phyloP scores from a whole-genome alignment of 2,329 filamentous ascomycete genomes.

The Zarea fungicola region DNA sequence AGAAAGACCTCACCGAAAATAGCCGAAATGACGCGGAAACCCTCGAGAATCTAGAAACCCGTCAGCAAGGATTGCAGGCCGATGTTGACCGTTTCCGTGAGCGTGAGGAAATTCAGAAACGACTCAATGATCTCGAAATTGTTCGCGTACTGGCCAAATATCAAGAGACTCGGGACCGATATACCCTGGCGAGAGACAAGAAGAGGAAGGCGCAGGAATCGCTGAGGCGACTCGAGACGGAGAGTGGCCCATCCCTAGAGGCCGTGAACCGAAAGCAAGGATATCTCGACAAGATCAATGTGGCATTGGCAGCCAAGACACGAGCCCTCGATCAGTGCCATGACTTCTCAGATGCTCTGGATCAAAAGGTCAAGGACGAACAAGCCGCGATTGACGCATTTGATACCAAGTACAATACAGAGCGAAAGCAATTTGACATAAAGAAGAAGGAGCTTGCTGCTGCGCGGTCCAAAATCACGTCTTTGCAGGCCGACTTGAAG shows the following conservation, averaged over 20 bases:
- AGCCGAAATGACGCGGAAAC: conserved; percentile 56
- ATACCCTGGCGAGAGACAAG: conserved; percentile 48
- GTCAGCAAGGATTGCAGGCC: conserved; percentile 68
- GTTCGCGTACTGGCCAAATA: conserved; percentile 64
- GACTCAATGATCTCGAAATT: conserved; percentile 59
- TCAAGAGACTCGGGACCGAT: conserved; percentile 44
- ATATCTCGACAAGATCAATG: conserved; percentile 57
- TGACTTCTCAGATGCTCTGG: conserved; percentile 39
- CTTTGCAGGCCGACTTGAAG: conserved; percentile 57
- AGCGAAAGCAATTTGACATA: conserved; percentile 42
- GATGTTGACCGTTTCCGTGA: conserved; percentile 82
- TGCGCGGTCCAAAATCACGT: conserved; percentile 53
- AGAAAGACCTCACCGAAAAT: conserved; percentile 58
- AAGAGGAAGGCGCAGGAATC: conserved; percentile 52
- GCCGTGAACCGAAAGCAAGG: conserved; percentile 64
- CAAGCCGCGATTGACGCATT: conserved; percentile 39
- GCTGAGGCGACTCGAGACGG: conserved; percentile 53
- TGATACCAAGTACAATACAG: conserved; percentile 41
- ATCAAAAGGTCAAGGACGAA: conserved; percentile 31
- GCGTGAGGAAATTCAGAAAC: conserved; percentile 61
- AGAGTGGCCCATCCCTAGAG: conserved; percentile 60
- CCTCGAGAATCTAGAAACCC: conserved; percentile 61
- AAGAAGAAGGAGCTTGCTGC: conserved; percentile 48
- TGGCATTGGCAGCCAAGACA: conserved; percentile 50
- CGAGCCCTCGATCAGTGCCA: conserved; percentile 51